A percentile compares a stretch with the other conserved stretches of the same genome.
These are phyloP conservation scores for Pelagophyceae sp. DNA, from an alignment of 352 stramenopile species.

Conservation along the genomic window DNA sequence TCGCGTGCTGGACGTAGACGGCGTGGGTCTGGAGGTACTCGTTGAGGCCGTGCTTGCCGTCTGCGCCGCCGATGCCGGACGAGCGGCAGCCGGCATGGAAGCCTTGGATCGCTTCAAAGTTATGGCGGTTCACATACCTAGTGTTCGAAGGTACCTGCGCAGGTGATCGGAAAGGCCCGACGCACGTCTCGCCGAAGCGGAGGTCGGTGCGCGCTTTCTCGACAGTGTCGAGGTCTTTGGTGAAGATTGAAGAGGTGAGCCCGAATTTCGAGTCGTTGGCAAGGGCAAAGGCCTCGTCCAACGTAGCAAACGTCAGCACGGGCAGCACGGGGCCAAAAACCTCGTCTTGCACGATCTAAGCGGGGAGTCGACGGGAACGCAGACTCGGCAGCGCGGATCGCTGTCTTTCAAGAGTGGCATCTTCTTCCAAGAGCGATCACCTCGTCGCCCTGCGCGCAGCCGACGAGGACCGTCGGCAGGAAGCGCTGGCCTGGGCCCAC, in stretches of 20 bases:
- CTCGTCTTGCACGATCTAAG: constrained; percentile 49
- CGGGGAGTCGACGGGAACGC: no score
- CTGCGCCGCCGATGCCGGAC: constrained; percentile 22
- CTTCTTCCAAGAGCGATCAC: no score
- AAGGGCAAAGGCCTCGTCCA: constrained; percentile 58
- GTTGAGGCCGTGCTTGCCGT: constrained; percentile 27
- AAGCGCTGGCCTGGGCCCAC: constrained; percentile 47
- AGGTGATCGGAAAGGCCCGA: no score
- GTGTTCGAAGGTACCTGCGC: no score
- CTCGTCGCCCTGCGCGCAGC: constrained; percentile 56
- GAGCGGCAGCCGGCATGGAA: constrained; percentile 27
- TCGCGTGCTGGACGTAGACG: constrained; percentile 15
- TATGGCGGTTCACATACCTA: constrained; percentile 28
- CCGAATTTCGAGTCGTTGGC: constrained; percentile 69
- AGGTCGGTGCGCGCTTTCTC: constrained; percentile 18
- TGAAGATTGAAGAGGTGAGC: constrained; percentile 63
- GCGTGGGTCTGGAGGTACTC: constrained; percentile 28
- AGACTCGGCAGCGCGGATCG: no score
- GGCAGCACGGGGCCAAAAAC: constrained; percentile 61
- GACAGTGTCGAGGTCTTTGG: constrained; percentile 39
- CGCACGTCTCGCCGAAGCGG: constrained; percentile 30
- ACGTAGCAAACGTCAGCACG: constrained; percentile 57
- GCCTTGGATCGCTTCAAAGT: constrained; percentile 30
- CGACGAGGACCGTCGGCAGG: constrained; percentile 57
- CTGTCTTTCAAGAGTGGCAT: no score